phyloP scores from a whole-genome alignment of 768 basidiomycete genomes.

The Krasilnikovozyma curviuscula region DNA sequence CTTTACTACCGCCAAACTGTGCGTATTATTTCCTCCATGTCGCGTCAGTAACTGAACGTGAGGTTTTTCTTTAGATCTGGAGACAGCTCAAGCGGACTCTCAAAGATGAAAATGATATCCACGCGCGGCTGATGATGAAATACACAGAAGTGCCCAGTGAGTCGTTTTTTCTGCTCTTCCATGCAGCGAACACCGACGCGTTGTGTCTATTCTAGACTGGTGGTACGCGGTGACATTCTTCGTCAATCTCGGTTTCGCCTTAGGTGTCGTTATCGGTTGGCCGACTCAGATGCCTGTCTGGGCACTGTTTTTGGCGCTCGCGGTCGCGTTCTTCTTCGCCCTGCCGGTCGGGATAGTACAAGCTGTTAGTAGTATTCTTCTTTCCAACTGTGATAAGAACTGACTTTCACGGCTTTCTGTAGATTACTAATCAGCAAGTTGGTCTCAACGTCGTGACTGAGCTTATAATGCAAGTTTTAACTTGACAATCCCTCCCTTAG shows the following conservation, averaged over 20 bases:
- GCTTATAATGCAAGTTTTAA: background rate
- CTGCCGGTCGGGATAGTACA: constrained; percentile 11
- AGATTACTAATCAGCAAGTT: constrained; percentile 9
- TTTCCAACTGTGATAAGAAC: background rate
- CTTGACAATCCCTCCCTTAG: background rate
- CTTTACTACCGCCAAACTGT: constrained; percentile 10
- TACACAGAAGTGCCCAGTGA: constrained; percentile 5
- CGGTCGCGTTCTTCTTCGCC: constrained; percentile 4
- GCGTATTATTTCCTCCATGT: background rate
- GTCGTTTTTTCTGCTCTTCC: background rate
- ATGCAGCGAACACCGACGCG: background rate
- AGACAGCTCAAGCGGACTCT: background rate
- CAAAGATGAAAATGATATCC: constrained; percentile 9
- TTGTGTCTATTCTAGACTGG: background rate
- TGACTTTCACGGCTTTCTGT: background rate
- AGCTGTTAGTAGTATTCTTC: background rate
- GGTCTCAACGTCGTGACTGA: constrained; percentile 11
- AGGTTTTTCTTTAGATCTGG: constrained; percentile 1
- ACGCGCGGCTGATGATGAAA: constrained; percentile 6
- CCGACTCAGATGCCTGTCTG: constrained; percentile 8
- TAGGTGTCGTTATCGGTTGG: constrained; percentile 6
- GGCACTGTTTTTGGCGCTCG: constrained; percentile 7
- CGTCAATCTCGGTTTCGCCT: constrained; percentile 3
- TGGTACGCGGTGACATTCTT: constrained; percentile 5
- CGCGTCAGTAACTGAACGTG: background rate